Conservation (phyloP, 2,329 filamentous ascomycete species). For the Penicillium sp. region DNA sequence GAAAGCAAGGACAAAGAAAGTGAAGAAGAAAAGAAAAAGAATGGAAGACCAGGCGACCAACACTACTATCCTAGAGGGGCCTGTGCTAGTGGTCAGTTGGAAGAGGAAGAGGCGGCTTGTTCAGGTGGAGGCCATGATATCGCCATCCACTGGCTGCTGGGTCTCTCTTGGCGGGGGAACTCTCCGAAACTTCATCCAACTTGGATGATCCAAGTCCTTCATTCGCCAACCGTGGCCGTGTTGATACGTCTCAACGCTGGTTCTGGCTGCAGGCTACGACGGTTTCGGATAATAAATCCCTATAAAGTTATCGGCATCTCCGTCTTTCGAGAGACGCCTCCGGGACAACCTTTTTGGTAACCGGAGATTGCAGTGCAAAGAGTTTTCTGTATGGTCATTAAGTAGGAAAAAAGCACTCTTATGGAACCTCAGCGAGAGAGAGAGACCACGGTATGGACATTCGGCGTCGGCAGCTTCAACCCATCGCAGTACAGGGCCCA, state of each 20-base stretch:
- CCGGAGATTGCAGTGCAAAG: too few relatives aligned
- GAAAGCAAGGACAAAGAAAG: conserved; percentile 2
- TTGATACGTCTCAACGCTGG: not conserved
- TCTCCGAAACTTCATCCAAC: not conserved
- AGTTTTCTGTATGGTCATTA: too few relatives aligned
- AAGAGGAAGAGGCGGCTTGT: not conserved
- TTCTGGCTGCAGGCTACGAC: not conserved
- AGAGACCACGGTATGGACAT: too few relatives aligned
- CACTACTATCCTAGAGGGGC: too few relatives aligned
- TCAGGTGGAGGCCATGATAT: not conserved
- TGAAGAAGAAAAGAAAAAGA: too few relatives aligned
- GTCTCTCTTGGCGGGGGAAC: not conserved
- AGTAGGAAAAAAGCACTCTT: too few relatives aligned
- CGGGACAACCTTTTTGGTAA: too few relatives aligned
- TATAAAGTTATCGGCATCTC: not conserved
- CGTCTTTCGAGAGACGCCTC: not conserved
- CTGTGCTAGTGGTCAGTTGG: not conserved
- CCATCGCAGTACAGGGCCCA: too few relatives aligned
- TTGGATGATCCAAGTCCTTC: not conserved
- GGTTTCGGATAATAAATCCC: conserved; percentile 2
- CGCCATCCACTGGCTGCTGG: not conserved
- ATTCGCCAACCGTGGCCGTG: not conserved
- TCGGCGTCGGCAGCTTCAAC: too few relatives aligned
- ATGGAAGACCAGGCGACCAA: not conserved
- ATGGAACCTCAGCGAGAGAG: too few relatives aligned